Base-by-base conservation (phyloP, 148 eudicot genomes). In the Camellia granthamiana region DNA sequence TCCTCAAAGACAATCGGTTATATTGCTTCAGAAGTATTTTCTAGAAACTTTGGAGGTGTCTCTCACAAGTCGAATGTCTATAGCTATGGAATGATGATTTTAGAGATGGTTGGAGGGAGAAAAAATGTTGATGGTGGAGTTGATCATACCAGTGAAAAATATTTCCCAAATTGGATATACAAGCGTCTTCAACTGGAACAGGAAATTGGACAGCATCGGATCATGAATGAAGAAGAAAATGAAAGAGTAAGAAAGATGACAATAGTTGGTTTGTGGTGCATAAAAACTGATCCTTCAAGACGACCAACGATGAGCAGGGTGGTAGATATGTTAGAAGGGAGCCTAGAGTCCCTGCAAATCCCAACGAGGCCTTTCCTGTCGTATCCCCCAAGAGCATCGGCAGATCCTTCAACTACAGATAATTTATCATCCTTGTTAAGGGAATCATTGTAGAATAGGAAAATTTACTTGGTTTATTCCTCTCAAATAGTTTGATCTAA, bases 271-370 rank as follows among this genome's bases (percentile, higher is more conserved):
- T 19, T 63, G 67, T 63, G 67, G 67, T 63, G 38, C 67, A 63
- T 63, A 65, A 44, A 65, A 30, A 65, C 69, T 65, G 14, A 65
- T 30, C 69, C 69, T 23, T 65, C 43, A 30, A 7, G 23, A 10
- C 44, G 69, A 3, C 69, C 69, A 30, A 1, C 44, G 10, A 65
- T 65, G 43, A 65, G 42, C 3, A 65, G 9, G 23, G 69, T 21
- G 69, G 69, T 65, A 43, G 69, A 65, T 6, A 65, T 63, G 69
- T 10, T 30, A 65, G 69, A 65, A 65, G 69, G 69, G 43, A 61
- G 65, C 23, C 21, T 65, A 4, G 10, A 65, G 69, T 30, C 41
- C 41, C 30, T 65, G 44, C 42, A 65, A 65, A 30, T 65, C 43
- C 69, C 69, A 4, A 42, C 15, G 0, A 65, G 7, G 42, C 69